Evolutionary conservation across 225 moss, liverwort and hornwort species (phyloP).

Genomic region (Pseudoscleropodium purum): DNA sequence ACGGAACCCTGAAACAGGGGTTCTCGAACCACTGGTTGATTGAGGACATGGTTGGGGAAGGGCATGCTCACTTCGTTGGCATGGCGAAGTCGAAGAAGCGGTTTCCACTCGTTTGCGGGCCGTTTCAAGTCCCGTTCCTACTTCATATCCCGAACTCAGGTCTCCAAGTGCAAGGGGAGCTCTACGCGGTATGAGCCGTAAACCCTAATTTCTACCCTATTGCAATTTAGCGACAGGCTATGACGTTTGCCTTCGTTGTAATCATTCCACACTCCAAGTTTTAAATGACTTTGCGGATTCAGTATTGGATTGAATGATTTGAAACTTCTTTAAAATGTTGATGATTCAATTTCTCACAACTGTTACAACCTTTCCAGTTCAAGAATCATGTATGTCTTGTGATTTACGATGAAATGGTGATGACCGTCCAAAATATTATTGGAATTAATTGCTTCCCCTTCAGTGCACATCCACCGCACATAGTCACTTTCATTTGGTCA

Average conservation of each 20-base stretch:
- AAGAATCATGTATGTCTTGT: not conserved
- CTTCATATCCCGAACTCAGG: slow-evolving; percentile 50
- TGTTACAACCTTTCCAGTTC: not conserved
- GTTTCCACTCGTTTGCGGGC: slow-evolving; percentile 78
- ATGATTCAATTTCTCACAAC: not conserved
- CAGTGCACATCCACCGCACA: not conserved
- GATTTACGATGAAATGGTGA: not conserved
- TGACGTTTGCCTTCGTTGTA: not conserved
- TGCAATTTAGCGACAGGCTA: not conserved
- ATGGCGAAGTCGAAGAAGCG: slow-evolving; percentile 39
- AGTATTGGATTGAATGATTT: not conserved
- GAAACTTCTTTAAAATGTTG: not conserved
- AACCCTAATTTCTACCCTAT: not conserved
- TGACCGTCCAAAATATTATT: not conserved
- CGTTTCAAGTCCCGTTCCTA: slow-evolving; percentile 83
- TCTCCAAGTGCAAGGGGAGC: slow-evolving; percentile 60
- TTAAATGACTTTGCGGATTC: not conserved
- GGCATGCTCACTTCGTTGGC: slow-evolving; percentile 62
- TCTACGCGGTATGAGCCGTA: slow-evolving; percentile 27
- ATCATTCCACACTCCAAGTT: not conserved
- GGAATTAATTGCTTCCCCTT: too few species aligned
- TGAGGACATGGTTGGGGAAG: slow-evolving; percentile 43
- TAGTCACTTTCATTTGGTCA: not conserved
- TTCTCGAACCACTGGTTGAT: slow-evolving; percentile 80
- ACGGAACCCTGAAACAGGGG: slow-evolving; percentile 75